Evolutionary conservation across 2,329 filamentous ascomycete genomes (phyloP).

Genomic region (Volutella citrinella): DNA sequence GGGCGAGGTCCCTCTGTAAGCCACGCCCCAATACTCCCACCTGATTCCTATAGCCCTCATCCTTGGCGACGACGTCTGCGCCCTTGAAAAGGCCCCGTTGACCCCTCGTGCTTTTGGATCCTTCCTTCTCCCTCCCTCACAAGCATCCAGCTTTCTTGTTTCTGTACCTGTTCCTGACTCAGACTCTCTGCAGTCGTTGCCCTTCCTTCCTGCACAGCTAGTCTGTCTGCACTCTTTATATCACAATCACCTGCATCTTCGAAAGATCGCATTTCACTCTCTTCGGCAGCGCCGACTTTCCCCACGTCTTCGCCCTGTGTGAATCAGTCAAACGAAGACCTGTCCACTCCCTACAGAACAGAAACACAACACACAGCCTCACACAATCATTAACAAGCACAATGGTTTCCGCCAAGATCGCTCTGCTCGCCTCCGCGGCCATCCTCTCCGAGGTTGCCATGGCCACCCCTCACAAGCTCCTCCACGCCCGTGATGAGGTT

Average conservation of each 20-base stretch:
- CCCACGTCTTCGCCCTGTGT: too few species aligned
- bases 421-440: slow-evolving; percentile 40
- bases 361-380: too few species aligned
- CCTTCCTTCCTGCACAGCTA: slow-evolving; percentile 27
- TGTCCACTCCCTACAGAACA: too few species aligned
- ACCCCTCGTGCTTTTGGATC: background rate
- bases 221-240: slow-evolving; percentile 36
- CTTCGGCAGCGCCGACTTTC: slow-evolving; percentile 34
- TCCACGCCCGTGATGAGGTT: slow-evolving; percentile 35
- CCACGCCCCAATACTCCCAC: too few species aligned
- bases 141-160: background rate
- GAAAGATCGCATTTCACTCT: slow-evolving; percentile 42
- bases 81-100: background rate
- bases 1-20: too few species aligned
- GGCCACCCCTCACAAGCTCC: slow-evolving; percentile 42
- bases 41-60: too few species aligned
- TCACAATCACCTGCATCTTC: slow-evolving; percentile 50
- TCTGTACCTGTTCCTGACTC: background rate
- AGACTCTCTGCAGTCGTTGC: slow-evolving; percentile 7
- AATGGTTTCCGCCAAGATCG: slow-evolving; percentile 44
- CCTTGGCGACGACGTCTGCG: background rate
- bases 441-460: slow-evolving; percentile 42
- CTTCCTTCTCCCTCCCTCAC: slow-evolving; percentile 24
- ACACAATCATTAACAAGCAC: too few species aligned
- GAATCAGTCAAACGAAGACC: too few species aligned